Conservation (phyloP, 352 stramenopile species). For the Pythium aristosporum region DNA sequence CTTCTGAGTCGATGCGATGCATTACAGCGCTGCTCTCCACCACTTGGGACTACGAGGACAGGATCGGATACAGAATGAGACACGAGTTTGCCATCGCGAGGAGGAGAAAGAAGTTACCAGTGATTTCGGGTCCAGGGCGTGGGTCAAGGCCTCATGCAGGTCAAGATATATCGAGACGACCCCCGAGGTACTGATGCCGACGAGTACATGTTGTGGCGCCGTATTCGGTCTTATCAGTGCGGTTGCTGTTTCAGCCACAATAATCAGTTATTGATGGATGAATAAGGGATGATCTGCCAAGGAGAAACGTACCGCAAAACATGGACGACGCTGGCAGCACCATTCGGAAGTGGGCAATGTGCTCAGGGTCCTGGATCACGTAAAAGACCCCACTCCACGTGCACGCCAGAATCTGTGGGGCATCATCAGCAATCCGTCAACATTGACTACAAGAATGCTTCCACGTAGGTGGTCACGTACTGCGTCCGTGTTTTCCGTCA, state of each 20-base stretch:
- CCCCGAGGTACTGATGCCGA: slow-evolving; percentile 66
- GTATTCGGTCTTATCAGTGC: slow-evolving; percentile 5
- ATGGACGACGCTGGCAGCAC: slow-evolving; percentile 55
- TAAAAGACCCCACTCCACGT: slow-evolving; percentile 74
- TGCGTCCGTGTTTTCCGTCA: slow-evolving; percentile 12
- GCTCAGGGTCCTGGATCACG: slow-evolving; percentile 40
- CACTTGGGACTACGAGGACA: slow-evolving; percentile 31
- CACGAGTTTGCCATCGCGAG: not conserved
- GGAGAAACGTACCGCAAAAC: slow-evolving; percentile 53
- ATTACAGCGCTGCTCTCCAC: slow-evolving; percentile 38
- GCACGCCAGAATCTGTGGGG: slow-evolving; percentile 52
- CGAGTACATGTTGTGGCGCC: slow-evolving; percentile 30
- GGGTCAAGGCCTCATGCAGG: slow-evolving; percentile 42
- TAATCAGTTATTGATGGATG: not conserved
- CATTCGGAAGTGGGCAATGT: slow-evolving; percentile 62
- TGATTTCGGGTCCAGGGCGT: slow-evolving; percentile 38
- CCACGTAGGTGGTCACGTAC: slow-evolving; percentile 10
- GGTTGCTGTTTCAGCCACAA: not conserved
- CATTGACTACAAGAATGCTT: not conserved
- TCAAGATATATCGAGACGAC: slow-evolving; percentile 61
- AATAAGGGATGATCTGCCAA: not conserved
- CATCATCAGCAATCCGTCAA: not conserved
- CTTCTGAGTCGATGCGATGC: slow-evolving; percentile 36
- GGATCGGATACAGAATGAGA: not conserved
- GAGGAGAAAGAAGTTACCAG: slow-evolving; percentile 33